Evolutionary conservation across 1,139 yeast genomes (phyloP).

Genomic region (Yamadazyma atlantica): DNA sequence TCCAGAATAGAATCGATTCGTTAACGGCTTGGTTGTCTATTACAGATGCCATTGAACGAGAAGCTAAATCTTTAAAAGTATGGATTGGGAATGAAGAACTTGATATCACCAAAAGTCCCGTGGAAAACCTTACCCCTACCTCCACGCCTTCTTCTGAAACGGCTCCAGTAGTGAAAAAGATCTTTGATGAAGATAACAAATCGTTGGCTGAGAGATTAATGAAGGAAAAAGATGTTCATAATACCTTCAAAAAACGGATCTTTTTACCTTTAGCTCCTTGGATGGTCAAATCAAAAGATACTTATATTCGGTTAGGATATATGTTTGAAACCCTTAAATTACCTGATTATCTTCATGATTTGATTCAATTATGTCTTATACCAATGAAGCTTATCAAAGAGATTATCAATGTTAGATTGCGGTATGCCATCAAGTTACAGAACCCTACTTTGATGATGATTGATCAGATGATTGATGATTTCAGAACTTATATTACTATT

Average conservation of each 20-base stretch:
- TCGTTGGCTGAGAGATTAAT: conserved; percentile 82
- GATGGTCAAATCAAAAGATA: conserved; percentile 75
- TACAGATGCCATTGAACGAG: conserved; percentile 66
- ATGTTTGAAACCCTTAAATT: conserved; percentile 68
- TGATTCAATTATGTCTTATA: conserved; percentile 67
- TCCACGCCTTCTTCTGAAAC: conserved; percentile 30
- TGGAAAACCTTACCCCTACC: conserved; percentile 20
- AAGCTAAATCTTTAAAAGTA: conserved; percentile 50
- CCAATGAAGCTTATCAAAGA: conserved; percentile 84
- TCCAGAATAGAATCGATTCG: conserved; percentile 69
- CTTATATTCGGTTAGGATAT: conserved; percentile 63
- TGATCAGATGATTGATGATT: conserved; percentile 90
- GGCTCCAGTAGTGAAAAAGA: conserved; percentile 26
- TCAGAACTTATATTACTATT: conserved; percentile 70
- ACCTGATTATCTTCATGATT: conserved; percentile 70
- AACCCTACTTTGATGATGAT: conserved; percentile 96
- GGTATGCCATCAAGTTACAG: conserved; percentile 74
- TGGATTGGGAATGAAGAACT: conserved; percentile 85
- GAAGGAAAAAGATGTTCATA: conserved; percentile 81
- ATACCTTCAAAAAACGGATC: conserved; percentile 62
- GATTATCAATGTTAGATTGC: conserved; percentile 69
- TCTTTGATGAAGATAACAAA: conserved; percentile 57
- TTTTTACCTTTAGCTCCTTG: conserved; percentile 63
- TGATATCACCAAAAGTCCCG: conserved; percentile 50
- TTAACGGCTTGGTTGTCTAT: conserved; percentile 83